Evolutionary conservation across 2,329 filamentous ascomycete species (phyloP), one percentile per base, ranked within the genome.

Genomic region (Exophiala mesophila): DNA sequence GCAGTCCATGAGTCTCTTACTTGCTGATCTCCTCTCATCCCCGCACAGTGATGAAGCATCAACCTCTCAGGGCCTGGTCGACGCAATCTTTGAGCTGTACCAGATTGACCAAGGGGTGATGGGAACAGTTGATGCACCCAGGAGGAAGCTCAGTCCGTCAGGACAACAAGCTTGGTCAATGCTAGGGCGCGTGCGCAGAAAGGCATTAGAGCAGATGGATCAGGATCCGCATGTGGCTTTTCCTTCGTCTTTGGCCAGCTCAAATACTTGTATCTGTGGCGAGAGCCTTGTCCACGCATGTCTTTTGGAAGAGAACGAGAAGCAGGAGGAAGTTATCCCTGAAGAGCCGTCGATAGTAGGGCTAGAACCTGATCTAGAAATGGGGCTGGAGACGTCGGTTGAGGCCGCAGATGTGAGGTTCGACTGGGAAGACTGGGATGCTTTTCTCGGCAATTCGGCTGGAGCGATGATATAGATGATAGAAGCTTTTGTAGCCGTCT

Each of bases 71-170:
- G 44, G 43, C 12, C 30, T 55, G 21, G 46, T 55, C 24, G 52
- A 55, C 26, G 34, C 42, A 2, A 45, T 57, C 32, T 52, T 53
- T 17, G 50, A 53, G 16, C 42, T 53, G 4, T 53, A 53, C 26
- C 45, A 49, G 10, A 47, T 53, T 4, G 50, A 52, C 21, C 38
- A 53, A 17, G 50, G 50, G 12, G 45, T 53, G 10, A 42, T 53
- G 33, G 52, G 42, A 17, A 26, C 33, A 20, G 31, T 41, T 16
- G 45, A 53, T 19, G 45, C 50, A 19, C 45, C 45, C 3, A 21
- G 20, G n/a, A 41, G 50, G 5, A 36, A 44, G 17, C 49, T 53
- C n/a, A 49, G 45, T 17, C 41, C 48, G 12, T 43, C 50, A 7
- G 49, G 50, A 16, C 37, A 40, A 28, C 48, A 46, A 9, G 50